These are phyloP conservation scores for Suhomyces bribrorum DNA, from an alignment of 1,139 yeast species.

Conservation along the genomic window DNA sequence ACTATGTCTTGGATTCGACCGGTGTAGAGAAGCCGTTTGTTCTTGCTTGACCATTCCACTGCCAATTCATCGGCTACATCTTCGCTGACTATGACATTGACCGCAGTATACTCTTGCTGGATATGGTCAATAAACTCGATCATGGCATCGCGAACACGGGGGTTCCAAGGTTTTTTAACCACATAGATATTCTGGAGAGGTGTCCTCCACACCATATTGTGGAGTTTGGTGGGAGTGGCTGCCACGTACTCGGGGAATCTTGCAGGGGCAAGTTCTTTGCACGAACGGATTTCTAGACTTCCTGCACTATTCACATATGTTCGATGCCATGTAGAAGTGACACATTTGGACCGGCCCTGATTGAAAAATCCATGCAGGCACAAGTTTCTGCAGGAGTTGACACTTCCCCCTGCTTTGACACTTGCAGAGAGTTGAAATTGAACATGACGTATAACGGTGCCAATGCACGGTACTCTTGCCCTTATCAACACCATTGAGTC, in stretches of 20 bases:
- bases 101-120: conserved; percentile 59
- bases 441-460: no score
- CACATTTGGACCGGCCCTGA: no score
- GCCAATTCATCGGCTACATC: conserved; percentile 75
- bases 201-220: conserved; percentile 45
- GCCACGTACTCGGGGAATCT: conserved; percentile 42
- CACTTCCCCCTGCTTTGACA: no score
- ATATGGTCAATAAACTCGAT: conserved; percentile 59
- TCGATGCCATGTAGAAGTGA: neutral
- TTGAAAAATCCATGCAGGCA: no score
- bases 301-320: neutral
- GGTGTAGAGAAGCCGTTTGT: conserved; percentile 39
- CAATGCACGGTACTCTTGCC: no score
- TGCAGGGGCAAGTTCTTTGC: conserved; percentile 12
- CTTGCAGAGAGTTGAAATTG: no score
- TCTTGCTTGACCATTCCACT: conserved; percentile 31
- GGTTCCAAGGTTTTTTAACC: conserved; percentile 83
- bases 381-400: no score
- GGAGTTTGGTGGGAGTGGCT: conserved; percentile 49
- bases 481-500: no score
- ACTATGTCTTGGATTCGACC: conserved; percentile 62
- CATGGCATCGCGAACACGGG: conserved; percentile 65
- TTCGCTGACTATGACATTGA: conserved; percentile 74
- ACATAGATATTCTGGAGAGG: conserved; percentile 72
- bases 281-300: conserved; percentile 8